Evolutionary conservation across 148 eudicot species (phyloP), one percentile per base, ranked within the genome.

Genomic region (Euryodendron excelsum): DNA sequence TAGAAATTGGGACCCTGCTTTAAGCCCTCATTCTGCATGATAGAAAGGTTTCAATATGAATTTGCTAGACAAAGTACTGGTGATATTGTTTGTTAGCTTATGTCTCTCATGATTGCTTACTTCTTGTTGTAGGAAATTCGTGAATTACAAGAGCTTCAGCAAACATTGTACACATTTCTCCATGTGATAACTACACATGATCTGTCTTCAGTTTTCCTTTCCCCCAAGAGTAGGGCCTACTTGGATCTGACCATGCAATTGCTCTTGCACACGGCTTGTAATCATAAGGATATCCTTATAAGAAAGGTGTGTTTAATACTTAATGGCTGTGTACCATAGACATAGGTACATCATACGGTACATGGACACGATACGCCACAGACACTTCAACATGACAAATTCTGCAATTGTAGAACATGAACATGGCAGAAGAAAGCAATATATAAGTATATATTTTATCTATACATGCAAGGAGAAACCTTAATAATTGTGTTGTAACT

Each of bases 241-340:
- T 76, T 96, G 81, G 87, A 90, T 78, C 71, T 83, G 31, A 88
- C 91, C 76, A 93, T 96, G 92, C 92, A 90, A 80, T 75, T 93
- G 87, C 82, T 96, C 50, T 83, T 92, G 72, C 63, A 82, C 79
- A 77, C 95, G 0, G 89, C 91, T 44, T 93, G 95, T 83, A 87
- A 91, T 77, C 98, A 96, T 65, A 93, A 96, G 81, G 97, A 96
- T 74, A 82, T 89, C 67, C 60, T 83, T 80, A 87, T 90, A 56
- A 89, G 99, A 70, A 96, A 96, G 99, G 99, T 96, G 68, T 56
- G n/a, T n/a, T n/a, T n/a, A n/a, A n/a, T n/a, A n/a, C n/a, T n/a
- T 48, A 20, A 8, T 72, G 10, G 8, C 36, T 52, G 20, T 52
- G 27, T 21, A 72, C 18, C 13, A 7, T 31, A 50, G 75, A 18